Percentiles rank a stretch among this genome's conserved stretches.
phyloP scores from a whole-genome alignment of 2,329 filamentous ascomycete species.

The Aspergillus ochraceus region DNA sequence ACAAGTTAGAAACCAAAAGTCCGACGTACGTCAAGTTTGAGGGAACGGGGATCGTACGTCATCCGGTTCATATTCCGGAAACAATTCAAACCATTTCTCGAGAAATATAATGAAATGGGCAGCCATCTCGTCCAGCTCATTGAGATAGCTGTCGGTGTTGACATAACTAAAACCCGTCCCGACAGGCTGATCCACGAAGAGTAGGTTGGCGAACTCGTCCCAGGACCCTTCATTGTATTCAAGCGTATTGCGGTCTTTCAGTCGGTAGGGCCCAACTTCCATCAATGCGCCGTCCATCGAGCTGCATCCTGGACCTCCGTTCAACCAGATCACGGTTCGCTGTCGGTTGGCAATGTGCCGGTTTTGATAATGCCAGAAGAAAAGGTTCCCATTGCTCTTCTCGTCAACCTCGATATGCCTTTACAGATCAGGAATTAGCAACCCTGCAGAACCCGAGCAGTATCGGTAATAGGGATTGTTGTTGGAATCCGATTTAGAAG shows the following conservation, averaged over 20 bases:
- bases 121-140: conserved; percentile 86
- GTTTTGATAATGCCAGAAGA: conserved; percentile 98
- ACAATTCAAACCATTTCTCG: conserved; percentile 86
- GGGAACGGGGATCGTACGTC: conserved; percentile 66
- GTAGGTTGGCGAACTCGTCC: conserved; percentile 95
- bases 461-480: neutral
- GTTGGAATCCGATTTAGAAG: neutral
- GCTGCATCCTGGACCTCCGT: conserved; percentile 94
- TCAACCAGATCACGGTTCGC: conserved; percentile 93
- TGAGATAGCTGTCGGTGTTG: conserved; percentile 81
- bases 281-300: conserved; percentile 96
- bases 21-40: neutral
- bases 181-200: conserved; percentile 96
- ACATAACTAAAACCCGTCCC: conserved; percentile 97
- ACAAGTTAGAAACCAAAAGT: conserved; percentile 9
- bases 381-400: conserved; percentile 86
- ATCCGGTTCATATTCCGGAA: conserved; percentile 87
- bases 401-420: conserved; percentile 90
- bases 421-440: conserved; percentile 1
- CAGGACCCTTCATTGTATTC: conserved; percentile 90
- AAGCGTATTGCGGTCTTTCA: conserved; percentile 72
- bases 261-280: conserved; percentile 90
- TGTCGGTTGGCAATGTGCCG: conserved; percentile 89
- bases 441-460: neutral
- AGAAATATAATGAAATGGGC: conserved; percentile 83